Percentiles rank a stretch among this genome's conserved stretches.
These are phyloP conservation scores for Brassica rapa DNA, from an alignment of 345 rosid genomes.

Conservation along the genomic window DNA sequence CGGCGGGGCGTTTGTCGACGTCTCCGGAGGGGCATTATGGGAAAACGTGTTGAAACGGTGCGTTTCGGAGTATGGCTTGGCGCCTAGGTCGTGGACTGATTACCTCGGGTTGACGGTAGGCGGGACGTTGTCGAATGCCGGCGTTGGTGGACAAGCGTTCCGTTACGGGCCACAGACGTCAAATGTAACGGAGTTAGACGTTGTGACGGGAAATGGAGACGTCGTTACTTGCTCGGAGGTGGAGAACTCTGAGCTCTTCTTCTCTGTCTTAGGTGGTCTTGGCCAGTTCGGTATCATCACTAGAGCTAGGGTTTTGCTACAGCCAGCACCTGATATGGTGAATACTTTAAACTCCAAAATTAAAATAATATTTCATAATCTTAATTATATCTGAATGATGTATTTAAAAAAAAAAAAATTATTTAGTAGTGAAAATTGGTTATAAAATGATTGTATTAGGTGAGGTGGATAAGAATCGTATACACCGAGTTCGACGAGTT, in stretches of 20 bases:
- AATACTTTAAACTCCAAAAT: neutral
- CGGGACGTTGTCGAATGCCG: conserved; percentile 93
- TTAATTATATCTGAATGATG: neutral
- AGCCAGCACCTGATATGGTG: conserved; percentile 85
- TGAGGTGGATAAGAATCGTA: conserved; percentile 89
- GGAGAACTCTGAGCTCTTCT: conserved; percentile 67
- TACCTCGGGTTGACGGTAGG: conserved; percentile 85
- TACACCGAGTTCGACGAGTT: conserved; percentile 71
- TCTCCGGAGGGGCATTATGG: conserved; percentile 97
- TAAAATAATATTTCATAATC: neutral
- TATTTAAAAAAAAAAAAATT: neutral
- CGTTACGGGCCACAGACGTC: conserved; percentile 85
- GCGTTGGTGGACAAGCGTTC: conserved; percentile 93
- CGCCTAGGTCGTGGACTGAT: conserved; percentile 96
- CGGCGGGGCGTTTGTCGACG: conserved; percentile 50
- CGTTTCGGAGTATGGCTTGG: conserved; percentile 53
- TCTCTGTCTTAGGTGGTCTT: conserved; percentile 77
- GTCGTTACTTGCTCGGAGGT: conserved; percentile 56
- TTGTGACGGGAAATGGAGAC: conserved; percentile 81
- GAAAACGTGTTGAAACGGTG: conserved; percentile 72
- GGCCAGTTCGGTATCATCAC: conserved; percentile 95
- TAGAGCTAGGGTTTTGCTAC: conserved; percentile 69
- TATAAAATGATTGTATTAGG: conserved; percentile 50
- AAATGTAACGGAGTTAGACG: conserved; percentile 88
- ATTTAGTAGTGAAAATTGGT: neutral